Base-by-base conservation (phyloP, 305 asterid species). In the Striga hermonthica region DNA sequence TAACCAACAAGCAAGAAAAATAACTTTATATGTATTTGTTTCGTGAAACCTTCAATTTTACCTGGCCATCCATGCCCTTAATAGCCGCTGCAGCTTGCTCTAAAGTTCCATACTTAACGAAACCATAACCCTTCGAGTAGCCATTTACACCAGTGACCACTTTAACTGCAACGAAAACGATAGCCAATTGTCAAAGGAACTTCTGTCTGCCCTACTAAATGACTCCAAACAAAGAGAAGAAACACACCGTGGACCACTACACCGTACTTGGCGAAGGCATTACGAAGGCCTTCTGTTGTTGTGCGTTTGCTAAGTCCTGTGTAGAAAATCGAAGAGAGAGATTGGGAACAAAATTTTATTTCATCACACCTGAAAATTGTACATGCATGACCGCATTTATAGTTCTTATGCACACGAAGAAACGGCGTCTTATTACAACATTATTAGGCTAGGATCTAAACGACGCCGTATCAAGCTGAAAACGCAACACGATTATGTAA, bases 221-320 rank as follows among this genome's bases (percentile, higher is more conserved):
- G n/a, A n/a, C n/a, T n/a, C n/a, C n/a, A 40, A 64, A 31, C 3
- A 43, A 39, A 62, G 57, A 22, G 56, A 35, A 0, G 43, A 62
- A 39, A 65, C 15, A 47, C 67, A 91, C 96, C 98, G 65, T 78
- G 75, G 39, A 79, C 77, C 49, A 91, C 86, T 79, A 82, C 82
- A 56, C 98, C 98, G 45, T 77, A 83, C 78, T 85, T 82, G 43
- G 88, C 84, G 74, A 91, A 91, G 71, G 89, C 94, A 5, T 64
- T 72, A 13, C 79, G 82, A 56, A 91, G 98, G 15, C 90, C 96
- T 57, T 91, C 96, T 8, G 82, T 72, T 57, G 96, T 87, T 22
- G 98, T 91, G 31, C 95, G 93, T 76, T 85, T 91, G 86, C 86
- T 91, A 65, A 91, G 95, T 62, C 98, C 98, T 89, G 84, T 22